A percentile compares a stretch with the other conserved stretches of the same genome.
Conservation (phyloP, 345 rosid species). For the Punica granatum region DNA sequence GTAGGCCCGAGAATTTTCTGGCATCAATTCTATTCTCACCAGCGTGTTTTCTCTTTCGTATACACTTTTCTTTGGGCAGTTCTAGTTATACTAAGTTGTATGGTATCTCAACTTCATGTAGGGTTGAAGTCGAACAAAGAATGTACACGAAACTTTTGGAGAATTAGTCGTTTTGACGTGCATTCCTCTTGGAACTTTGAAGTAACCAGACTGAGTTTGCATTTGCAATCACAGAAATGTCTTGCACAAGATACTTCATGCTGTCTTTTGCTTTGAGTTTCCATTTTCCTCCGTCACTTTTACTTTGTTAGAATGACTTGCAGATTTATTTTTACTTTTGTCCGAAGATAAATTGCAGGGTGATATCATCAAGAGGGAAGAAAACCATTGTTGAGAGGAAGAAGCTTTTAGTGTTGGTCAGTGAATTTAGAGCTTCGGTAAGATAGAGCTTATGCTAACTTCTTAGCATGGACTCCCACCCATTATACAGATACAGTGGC, state of each 20-base stretch:
- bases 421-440: neutral
- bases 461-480: conserved; percentile 38
- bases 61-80: neutral
- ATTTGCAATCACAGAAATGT: neutral
- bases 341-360: neutral
- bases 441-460: neutral
- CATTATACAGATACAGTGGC: conserved; percentile 20
- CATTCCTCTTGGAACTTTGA: neutral
- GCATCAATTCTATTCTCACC: neutral
- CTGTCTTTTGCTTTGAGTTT: neutral
- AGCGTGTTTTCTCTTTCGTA: neutral
- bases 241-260: neutral
- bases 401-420: neutral
- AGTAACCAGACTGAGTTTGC: neutral
- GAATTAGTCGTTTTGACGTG: neutral
- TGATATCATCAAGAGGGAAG: neutral
- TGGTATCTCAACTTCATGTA: neutral
- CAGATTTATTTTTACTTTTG: no score
- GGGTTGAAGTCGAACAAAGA: neutral
- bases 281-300: neutral
- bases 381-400: neutral
- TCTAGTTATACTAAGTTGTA: neutral
- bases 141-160: neutral
- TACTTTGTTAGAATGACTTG: neutral
- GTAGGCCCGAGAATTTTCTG: neutral